Base-by-base conservation (phyloP, 805 yeast genomes). In the Candida saitoana region DNA sequence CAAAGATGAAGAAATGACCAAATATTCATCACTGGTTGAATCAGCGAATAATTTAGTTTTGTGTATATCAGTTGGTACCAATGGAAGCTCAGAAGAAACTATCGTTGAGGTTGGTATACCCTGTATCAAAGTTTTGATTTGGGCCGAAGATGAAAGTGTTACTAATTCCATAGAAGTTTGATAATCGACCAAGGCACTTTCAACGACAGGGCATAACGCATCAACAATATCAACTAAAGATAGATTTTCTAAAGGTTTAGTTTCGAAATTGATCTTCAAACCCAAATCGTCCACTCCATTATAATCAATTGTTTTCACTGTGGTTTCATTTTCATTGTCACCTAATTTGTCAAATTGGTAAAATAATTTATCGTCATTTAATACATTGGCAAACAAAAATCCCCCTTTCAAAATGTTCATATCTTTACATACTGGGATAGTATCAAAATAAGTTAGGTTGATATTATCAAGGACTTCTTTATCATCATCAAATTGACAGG, bases 311-410 rank as follows among this genome's bases (percentile, higher is more conserved):
- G 51, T 41, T n/a, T 41, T 38, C 27, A 48, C 36, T 2, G 59
- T 51, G 1, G 43, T 19, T 3, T 44, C 49, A 18, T 71, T 73
- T 11, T 64, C 76, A 18, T 74, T 80, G 36, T 77, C 81, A 1
- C 95, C 96, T 35, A 89, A 63, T 38, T 76, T 76, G 47, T 84
- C 87, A 52, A 91, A 84, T 57, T 88, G 96, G 53, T 82, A 87
- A n/a, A 86, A 66, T 15, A 67, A 59, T 51, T 82, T 86, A 52
- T 83, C 80, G 20, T 83, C 80, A 43, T 67, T 59, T 43, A 82
- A 82, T 6, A 80, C 65, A 46, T 82, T 80, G 1, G 83, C 84
- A 57, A 79, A 86, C 29, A 91, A 52, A 49, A 80, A 84, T 0
- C 98, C 99, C 5, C 85, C 74, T 48, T 76, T 82, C 47, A 89